Evolutionary conservation across 2,329 filamentous ascomycete species (phyloP).

Genomic region (Knoxdaviesia capensis): DNA sequence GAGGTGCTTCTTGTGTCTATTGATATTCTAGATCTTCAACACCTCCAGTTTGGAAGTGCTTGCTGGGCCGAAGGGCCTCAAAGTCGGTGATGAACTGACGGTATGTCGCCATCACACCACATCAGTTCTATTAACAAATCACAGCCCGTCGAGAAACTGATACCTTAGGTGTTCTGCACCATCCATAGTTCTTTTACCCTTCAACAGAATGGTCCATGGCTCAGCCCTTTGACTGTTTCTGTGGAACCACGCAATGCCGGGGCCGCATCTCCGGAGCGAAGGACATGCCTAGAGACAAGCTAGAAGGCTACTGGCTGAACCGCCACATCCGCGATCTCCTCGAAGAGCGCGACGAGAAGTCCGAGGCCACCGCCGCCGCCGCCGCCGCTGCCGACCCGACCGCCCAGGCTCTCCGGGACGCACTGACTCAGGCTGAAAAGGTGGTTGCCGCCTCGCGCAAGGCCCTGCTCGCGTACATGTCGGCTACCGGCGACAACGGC

Average conservation of each 20-base stretch:
- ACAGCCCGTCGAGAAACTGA: too few relatives aligned
- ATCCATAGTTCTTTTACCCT: slow-evolving; percentile 46
- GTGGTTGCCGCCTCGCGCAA: slow-evolving; percentile 22
- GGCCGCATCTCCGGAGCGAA: slow-evolving; percentile 43
- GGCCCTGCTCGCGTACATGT: slow-evolving; percentile 20
- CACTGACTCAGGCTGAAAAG: slow-evolving; percentile 24
- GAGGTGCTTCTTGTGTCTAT: neutral
- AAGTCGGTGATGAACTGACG: slow-evolving; percentile 35
- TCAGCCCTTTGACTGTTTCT: slow-evolving; percentile 49
- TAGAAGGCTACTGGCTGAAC: slow-evolving; percentile 41
- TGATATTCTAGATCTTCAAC: slow-evolving; percentile 32
- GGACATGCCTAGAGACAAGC: slow-evolving; percentile 31
- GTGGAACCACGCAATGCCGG: slow-evolving; percentile 33
- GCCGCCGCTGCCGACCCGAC: slow-evolving; percentile 14
- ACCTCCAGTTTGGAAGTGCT: slow-evolving; percentile 34
- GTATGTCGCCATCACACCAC: slow-evolving; percentile 12
- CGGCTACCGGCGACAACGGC: slow-evolving; percentile 8
- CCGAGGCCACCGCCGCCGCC: slow-evolving; percentile 1
- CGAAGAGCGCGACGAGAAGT: slow-evolving; percentile 15
- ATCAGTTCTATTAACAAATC: too few relatives aligned
- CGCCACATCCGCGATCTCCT: slow-evolving; percentile 37
- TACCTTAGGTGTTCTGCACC: neutral
- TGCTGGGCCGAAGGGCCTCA: slow-evolving; percentile 33
- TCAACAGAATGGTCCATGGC: slow-evolving; percentile 59
- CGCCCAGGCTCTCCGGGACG: slow-evolving; percentile 19